Conservation (phyloP, 2,329 filamentous ascomycete genomes). For the Calonectria pseudoreteaudii region DNA sequence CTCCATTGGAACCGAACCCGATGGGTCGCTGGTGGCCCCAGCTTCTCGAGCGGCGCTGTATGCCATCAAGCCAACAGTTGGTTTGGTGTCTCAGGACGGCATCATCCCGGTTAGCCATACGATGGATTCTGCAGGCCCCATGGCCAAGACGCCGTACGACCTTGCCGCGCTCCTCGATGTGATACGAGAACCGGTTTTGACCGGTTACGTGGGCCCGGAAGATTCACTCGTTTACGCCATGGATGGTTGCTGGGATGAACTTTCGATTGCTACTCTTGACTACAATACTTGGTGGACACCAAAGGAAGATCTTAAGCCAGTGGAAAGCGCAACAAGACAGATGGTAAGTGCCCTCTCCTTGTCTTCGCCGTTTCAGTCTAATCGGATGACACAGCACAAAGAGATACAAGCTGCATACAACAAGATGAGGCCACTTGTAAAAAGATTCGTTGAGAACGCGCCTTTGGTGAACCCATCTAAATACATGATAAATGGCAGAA, state of each 20-base stretch:
- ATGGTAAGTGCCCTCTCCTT: neutral
- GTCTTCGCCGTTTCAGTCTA: neutral
- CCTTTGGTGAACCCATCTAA: neutral
- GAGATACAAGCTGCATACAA: neutral
- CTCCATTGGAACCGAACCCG: neutral
- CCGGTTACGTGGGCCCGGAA: neutral
- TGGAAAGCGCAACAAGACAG: neutral
- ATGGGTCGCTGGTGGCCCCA: neutral
- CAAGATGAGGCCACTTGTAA: neutral
- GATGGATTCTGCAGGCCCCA: neutral
- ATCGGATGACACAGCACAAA: neutral
- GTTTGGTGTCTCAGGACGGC: neutral
- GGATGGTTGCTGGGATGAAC: neutral
- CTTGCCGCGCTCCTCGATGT: neutral
- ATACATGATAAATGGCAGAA: neutral
- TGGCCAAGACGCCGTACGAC: neutral
- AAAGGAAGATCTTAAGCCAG: neutral
- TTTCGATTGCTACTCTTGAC: neutral
- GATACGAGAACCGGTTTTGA: neutral
- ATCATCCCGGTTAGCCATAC: neutral
- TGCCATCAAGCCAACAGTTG: neutral
- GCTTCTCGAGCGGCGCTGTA: neutral
- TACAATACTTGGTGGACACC: neutral
- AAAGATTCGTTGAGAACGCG: neutral
- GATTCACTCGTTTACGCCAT: neutral